Evolutionary conservation across 2,329 filamentous ascomycete species (phyloP), one percentile per base, ranked within the genome.

Genomic region (Harringtonia lauricola): DNA sequence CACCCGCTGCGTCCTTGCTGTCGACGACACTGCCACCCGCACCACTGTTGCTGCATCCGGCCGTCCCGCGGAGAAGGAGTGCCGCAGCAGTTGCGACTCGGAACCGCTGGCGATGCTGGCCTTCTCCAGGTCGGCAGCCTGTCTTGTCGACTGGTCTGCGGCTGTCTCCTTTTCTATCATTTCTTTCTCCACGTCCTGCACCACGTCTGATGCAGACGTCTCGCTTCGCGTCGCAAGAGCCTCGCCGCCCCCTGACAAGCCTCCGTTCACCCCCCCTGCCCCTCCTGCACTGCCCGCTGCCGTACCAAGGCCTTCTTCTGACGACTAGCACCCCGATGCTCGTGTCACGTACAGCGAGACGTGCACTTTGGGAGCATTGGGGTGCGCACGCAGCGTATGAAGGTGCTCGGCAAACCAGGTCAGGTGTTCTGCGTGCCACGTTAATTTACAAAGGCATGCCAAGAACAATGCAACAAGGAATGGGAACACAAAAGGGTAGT

Each of bases 11-110:
- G 60, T 54, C 14, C 52, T 47, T 1, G 52, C 52, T 3, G 59
- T 55, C 8, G 57, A 58, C 2, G 45, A 48, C 18, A 71, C 60
- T 1, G 64, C 61, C 18, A 57, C 52, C 7, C 55, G 57, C 39
- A 72, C 64, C 9, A 66, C 55, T 0, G 54, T 51, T 12, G 55
- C 58, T 15, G 65, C 53, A 49, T 70, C 63, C 2, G 68, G 68
- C 15, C 68, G 55, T 2, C 68, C 67, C 6, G 55, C 47, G 30
- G 54, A 56, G 45, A 66, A 49, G 5, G 57, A 51, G 26, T 64
- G 50, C 17, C 52, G 46, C 24, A 49, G 33, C 47, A 12, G 49
- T 14, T 31, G 19, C 10, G 44, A 35, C 34, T 43, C 43, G 26
- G 43, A 42, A n/a, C n/a, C n/a, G n/a, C n/a, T n/a, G n/a, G n/a